These are phyloP conservation scores for Davidsoniella neocaledoniae DNA, from an alignment of 2,329 filamentous ascomycete genomes.

Conservation along the genomic window DNA sequence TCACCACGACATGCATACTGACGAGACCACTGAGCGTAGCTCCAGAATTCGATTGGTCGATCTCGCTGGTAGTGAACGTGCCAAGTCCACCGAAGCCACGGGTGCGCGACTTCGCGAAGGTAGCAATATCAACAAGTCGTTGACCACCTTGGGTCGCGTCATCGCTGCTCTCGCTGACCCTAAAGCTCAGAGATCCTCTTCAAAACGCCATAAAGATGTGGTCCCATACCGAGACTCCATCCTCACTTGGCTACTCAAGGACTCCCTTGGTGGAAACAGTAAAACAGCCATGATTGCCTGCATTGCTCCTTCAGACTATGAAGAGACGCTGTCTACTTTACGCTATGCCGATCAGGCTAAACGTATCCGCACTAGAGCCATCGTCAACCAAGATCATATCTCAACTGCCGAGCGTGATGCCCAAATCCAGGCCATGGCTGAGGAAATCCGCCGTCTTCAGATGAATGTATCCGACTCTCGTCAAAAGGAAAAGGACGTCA, in stretches of 20 bases:
- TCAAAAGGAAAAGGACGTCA: conserved; percentile 58
- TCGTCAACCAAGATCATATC: conserved; percentile 90
- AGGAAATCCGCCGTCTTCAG: conserved; percentile 78
- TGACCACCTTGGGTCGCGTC: conserved; percentile 86
- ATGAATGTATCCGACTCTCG: conserved; percentile 50
- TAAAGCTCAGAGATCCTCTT: conserved; percentile 24
- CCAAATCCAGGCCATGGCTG: conserved; percentile 85
- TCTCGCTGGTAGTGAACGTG: conserved; percentile 83
- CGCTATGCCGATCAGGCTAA: conserved; percentile 97
- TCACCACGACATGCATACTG: conserved; percentile 90
- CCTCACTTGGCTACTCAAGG: conserved; percentile 74
- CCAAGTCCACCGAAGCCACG: conserved; percentile 89
- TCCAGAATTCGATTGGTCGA: conserved; percentile 91
- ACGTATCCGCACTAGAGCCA: conserved; percentile 81
- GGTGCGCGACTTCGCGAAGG: conserved; percentile 82
- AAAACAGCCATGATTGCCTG: conserved; percentile 99
- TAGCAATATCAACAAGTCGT: conserved; percentile 96
- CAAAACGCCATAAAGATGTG: conserved; percentile 42
- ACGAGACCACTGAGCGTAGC: conserved; percentile 89
- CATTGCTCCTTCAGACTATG: conserved; percentile 88
- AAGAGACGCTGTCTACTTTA: conserved; percentile 88
- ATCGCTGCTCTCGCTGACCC: conserved; percentile 76
- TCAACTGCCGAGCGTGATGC: conserved; percentile 86
- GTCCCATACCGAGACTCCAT: conserved; percentile 88
- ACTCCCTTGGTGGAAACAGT: conserved; percentile 87